A percentile compares a stretch with the other conserved stretches of the same genome.
Conservation (phyloP, 345 rosid species). For the Barbarea vulgaris region DNA sequence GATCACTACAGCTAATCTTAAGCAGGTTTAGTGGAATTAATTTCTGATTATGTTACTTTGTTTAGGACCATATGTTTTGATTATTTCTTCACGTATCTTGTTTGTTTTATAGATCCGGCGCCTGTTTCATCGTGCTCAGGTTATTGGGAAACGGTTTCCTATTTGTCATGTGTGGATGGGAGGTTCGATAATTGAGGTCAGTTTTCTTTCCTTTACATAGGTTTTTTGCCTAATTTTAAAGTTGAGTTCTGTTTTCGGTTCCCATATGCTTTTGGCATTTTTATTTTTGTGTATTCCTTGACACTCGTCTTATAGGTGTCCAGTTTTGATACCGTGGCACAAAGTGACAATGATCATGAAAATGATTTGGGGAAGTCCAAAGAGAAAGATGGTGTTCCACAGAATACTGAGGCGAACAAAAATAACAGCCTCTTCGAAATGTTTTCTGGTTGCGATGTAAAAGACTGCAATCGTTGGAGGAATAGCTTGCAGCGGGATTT, state of each 20-base stretch:
- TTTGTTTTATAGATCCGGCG: slow-evolving; percentile 51
- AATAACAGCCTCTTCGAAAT: slow-evolving; percentile 33
- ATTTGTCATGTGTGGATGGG: slow-evolving; percentile 68
- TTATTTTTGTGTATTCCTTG: neutral
- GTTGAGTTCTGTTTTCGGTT: slow-evolving; percentile 8
- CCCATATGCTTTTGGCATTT: slow-evolving; percentile 4
- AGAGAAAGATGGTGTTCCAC: neutral
- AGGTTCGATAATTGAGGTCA: slow-evolving; percentile 77
- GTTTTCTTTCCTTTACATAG: neutral
- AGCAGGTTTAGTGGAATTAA: slow-evolving; percentile 50
- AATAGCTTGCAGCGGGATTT: slow-evolving; percentile 83
- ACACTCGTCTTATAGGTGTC: slow-evolving; percentile 60
- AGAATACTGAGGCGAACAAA: slow-evolving; percentile 44
- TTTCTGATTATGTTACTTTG: neutral
- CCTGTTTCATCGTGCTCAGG: slow-evolving; percentile 51
- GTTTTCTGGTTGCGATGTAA: slow-evolving; percentile 48
- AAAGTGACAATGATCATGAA: slow-evolving; percentile 22
- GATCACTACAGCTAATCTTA: slow-evolving; percentile 82
- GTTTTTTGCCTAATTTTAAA: slow-evolving; percentile 8
- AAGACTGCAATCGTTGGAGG: slow-evolving; percentile 71
- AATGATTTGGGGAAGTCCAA: slow-evolving; percentile 22
- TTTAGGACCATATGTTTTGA: neutral
- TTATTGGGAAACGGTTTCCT: slow-evolving; percentile 81
- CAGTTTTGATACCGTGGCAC: slow-evolving; percentile 75
- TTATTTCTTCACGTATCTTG: slow-evolving; percentile 22